Conservation (phyloP, 306 rosid species). For the Chamaecrista fasciculata region DNA sequence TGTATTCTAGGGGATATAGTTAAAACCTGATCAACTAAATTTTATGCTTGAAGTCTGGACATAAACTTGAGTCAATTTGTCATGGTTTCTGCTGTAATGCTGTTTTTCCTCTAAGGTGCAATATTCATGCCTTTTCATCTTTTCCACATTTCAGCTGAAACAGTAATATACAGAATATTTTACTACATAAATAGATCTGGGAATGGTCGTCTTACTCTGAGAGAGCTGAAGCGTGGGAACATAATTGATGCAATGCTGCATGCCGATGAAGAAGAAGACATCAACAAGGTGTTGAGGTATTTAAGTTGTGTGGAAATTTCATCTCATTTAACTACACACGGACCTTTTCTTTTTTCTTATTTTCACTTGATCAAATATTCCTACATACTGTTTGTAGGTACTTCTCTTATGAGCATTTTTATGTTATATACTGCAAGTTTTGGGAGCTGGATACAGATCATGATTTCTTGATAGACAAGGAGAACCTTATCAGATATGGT, state of each 20-base stretch:
- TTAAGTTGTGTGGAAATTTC: constrained; percentile 20
- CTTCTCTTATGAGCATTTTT: constrained; percentile 98
- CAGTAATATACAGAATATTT: constrained; percentile 95
- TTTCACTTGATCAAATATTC: background rate
- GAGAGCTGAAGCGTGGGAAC: constrained; percentile 94
- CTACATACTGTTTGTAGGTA: constrained; percentile 47
- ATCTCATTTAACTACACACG: constrained; percentile 1
- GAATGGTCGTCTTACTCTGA: constrained; percentile 76
- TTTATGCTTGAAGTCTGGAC: constrained; percentile 25
- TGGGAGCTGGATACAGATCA: constrained; percentile 99
- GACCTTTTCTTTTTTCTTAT: background rate
- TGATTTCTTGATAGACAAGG: constrained; percentile 97
- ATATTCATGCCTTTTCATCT: constrained; percentile 34
- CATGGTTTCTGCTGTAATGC: constrained; percentile 18
- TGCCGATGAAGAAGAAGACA: constrained; percentile 98
- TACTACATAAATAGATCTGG: constrained; percentile 93
- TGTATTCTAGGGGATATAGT: background rate
- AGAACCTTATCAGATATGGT: constrained; percentile 98
- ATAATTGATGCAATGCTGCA: constrained; percentile 97
- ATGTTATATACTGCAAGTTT: constrained; percentile 98
- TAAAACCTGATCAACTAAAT: background rate
- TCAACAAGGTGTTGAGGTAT: constrained; percentile 96
- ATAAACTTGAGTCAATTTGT: background rate
- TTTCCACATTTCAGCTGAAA: constrained; percentile 87
- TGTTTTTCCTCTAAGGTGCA: constrained; percentile 19